Base-by-base conservation (phyloP, 1,139 yeast genomes). In the Arxiozyma slooffiae region DNA sequence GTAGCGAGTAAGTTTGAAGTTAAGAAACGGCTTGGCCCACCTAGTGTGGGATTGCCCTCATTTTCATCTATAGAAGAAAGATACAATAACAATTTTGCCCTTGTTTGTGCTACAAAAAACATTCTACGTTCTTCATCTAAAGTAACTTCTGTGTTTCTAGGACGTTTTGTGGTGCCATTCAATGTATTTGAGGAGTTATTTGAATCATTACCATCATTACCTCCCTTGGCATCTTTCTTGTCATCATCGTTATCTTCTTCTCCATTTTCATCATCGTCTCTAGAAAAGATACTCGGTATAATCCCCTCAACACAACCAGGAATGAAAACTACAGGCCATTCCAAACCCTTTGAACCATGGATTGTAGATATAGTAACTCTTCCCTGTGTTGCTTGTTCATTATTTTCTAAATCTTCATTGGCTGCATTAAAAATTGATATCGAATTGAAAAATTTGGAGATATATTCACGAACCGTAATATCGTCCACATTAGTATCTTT, bases 321-420 rank as follows among this genome's bases (percentile, higher is more conserved):
- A 14, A 88, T 77, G 62, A 88, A 86, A 0, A 92, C 97, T 6
- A 85, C 78, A 0, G 95, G 92, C 97, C 97, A 92, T 66, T 92
- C 97, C 5, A 89, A 71, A 1, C 97, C 97, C 63, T 92, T 92
- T 1, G 97, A 81, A 0, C 90, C 88, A 66, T 92, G 98, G 16
- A 92, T 84, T 0, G 97, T 92, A 0, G 90, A 82, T 1, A 79
- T 65, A 0, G 75, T 67, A 1, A 78, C 74, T 18, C 60, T 58
- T 9, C 52, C 52, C 14, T 50, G 47, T 1, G 51, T 55, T 9
- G 54, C 51, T 9, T 57, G 57, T 23, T 58, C 38, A 8, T 47
- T 51, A 4, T 50, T 47, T n/a, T 52, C 47, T 18, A 43, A 38
- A 30, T 52, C 52, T 17, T 45, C 48, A 21, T 39, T 45, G 8